Conservation (phyloP, 805 yeast genomes). For the Metschnikowia anglica region DNA sequence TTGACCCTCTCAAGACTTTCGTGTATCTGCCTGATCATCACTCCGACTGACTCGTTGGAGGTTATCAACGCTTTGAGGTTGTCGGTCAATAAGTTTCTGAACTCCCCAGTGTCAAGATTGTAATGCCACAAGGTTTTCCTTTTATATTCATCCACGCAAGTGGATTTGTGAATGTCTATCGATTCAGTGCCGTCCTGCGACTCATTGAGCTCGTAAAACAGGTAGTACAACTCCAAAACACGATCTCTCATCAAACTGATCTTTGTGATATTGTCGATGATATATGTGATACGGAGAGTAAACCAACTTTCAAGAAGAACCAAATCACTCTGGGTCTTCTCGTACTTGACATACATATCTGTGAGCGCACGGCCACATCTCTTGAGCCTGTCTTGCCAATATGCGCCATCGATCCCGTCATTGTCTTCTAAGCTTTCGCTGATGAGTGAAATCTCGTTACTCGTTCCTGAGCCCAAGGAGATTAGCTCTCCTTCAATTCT, state of each 20-base stretch:
- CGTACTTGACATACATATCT: constrained; percentile 3
- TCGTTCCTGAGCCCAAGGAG: constrained; percentile 7
- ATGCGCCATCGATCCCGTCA: not conserved
- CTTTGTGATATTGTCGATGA: not conserved
- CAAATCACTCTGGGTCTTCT: constrained; percentile 1
- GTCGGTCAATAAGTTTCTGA: not conserved
- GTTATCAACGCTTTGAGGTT: constrained; percentile 6
- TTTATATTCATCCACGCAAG: constrained; percentile 7
- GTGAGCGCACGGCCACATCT: not conserved
- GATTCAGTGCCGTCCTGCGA: not conserved
- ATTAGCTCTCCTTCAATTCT: constrained; percentile 9
- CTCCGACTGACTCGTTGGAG: not conserved
- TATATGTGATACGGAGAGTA: not conserved
- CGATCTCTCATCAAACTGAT: not conserved
- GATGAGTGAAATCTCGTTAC: constrained; percentile 7
- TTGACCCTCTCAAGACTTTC: not conserved
- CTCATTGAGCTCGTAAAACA: not conserved
- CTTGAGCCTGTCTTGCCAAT: constrained; percentile 5
- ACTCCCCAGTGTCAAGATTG: not conserved
- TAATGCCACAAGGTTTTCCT: constrained; percentile 1
- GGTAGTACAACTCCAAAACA: not conserved
- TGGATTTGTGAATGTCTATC: not conserved
- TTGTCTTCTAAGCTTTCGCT: constrained; percentile 1
- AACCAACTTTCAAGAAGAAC: constrained; percentile 1
- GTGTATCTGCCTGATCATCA: not conserved